A percentile compares a stretch with the other conserved stretches of the same genome.
Evolutionary conservation across 2,329 filamentous ascomycete species (phyloP).

Genomic region (Fusarium scirpi): DNA sequence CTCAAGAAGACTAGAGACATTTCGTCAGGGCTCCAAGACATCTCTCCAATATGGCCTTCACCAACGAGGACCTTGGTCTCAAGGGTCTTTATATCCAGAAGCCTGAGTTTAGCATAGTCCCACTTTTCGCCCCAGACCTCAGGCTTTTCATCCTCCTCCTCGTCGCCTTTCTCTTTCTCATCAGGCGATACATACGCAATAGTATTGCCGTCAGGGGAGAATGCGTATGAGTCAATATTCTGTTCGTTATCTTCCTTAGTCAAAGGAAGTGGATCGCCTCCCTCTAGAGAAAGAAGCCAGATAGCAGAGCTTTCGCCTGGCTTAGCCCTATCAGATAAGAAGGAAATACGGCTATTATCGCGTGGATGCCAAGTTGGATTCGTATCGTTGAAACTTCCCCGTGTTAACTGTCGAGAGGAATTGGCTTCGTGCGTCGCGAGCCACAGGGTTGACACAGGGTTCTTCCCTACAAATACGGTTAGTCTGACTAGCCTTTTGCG

Average conservation of each 20-base stretch:
- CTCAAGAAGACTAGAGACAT: constrained; percentile 18
- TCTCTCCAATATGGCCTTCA: constrained; percentile 12
- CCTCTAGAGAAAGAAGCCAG: constrained; percentile 34
- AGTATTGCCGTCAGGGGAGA: constrained; percentile 21
- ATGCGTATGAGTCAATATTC: constrained; percentile 15
- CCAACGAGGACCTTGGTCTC: constrained; percentile 31
- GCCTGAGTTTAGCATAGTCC: constrained; percentile 49
- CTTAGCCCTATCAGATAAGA: constrained; percentile 41
- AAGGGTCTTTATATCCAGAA: constrained; percentile 47
- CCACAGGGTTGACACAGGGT: constrained; percentile 30
- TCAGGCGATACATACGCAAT: constrained; percentile 38
- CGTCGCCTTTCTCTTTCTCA: constrained; percentile 13
- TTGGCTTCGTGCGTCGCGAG: constrained; percentile 16
- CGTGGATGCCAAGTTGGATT: constrained; percentile 17
- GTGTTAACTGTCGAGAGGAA: constrained; percentile 19
- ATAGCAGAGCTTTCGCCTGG: constrained; percentile 47
- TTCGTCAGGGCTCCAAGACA: constrained; percentile 41
- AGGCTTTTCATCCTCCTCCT: constrained; percentile 45
- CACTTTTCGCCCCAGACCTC: constrained; percentile 54
- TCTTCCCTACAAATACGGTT: not conserved
- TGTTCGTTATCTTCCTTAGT: constrained; percentile 29
- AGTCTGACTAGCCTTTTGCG: too few relatives aligned
- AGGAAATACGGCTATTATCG: constrained; percentile 1
- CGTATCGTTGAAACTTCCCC: constrained; percentile 7
- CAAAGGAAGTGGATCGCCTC: constrained; percentile 30